These are phyloP conservation scores for Phycomyces nitens DNA, from an alignment of 192 early-diverging fungal species.

Conservation along the genomic window DNA sequence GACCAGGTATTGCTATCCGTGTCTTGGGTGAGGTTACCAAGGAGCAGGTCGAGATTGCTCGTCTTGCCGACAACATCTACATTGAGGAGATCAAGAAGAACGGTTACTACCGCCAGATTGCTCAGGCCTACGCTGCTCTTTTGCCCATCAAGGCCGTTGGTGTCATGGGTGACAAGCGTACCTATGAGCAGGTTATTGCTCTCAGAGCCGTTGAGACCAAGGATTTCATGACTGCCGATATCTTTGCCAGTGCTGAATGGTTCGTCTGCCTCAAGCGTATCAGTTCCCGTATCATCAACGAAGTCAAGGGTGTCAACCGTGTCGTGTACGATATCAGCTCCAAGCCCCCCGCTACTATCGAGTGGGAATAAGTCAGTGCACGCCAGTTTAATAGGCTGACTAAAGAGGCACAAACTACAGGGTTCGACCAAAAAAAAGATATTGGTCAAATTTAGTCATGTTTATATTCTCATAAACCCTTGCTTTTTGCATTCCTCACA, in stretches of 20 bases:
- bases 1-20: slow-evolving; percentile 98
- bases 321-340: slow-evolving; percentile 96
- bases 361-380: slow-evolving; percentile 78
- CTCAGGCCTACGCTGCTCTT: slow-evolving; percentile 96
- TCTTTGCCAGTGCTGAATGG: slow-evolving; percentile 39
- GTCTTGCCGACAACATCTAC: slow-evolving; percentile 94
- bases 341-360: slow-evolving; percentile 98
- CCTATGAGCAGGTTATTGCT: slow-evolving; percentile 98
- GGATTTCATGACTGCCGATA: slow-evolving; percentile 99
- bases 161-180: slow-evolving; percentile 98
- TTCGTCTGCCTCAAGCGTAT: slow-evolving; percentile 80
- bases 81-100: slow-evolving; percentile 99
- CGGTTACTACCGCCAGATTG: slow-evolving; percentile 93
- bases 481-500: no score
- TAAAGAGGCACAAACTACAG: no score
- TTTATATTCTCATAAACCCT: no score
- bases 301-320: slow-evolving; percentile 97
- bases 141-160: slow-evolving; percentile 94
- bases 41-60: slow-evolving; percentile 91
- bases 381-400: not conserved
- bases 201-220: slow-evolving; percentile 93
- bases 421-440: no score
- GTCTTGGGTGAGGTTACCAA: slow-evolving; percentile 94
- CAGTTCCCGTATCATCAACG: slow-evolving; percentile 95
- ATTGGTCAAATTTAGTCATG: no score